phyloP scores from a whole-genome alignment of 495 filamentous ascomycete species.

The Peziza echinospora region DNA sequence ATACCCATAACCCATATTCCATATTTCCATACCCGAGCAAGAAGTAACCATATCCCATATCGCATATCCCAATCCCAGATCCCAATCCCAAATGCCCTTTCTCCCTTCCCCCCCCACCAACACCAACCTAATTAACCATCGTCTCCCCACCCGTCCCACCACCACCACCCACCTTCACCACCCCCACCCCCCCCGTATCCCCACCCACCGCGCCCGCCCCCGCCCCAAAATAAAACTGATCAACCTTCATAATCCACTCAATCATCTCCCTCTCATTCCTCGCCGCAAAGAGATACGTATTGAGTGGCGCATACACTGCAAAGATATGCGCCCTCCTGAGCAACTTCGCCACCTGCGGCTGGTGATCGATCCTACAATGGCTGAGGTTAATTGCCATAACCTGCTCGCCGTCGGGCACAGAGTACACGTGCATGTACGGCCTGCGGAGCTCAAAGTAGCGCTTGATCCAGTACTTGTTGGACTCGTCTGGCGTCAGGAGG shows the following conservation, averaged over 20 bases:
- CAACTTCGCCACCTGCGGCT: slow-evolving; percentile 64
- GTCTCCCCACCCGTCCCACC: too few species aligned
- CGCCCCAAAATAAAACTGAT: slow-evolving; percentile 26
- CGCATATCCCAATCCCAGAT: too few species aligned
- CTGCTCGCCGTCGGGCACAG: slow-evolving; percentile 67
- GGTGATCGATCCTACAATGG: slow-evolving; percentile 66
- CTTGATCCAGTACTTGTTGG: slow-evolving; percentile 62
- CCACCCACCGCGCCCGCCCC: too few species aligned
- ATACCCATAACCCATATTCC: not conserved
- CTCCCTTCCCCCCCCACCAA: too few species aligned
- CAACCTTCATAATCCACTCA: slow-evolving; percentile 79
- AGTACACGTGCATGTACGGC: slow-evolving; percentile 81
- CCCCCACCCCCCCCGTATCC: too few species aligned
- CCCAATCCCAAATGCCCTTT: too few species aligned
- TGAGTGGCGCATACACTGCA: slow-evolving; percentile 79
- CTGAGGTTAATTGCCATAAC: slow-evolving; percentile 67
- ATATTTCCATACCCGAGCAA: too few species aligned
- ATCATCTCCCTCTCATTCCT: slow-evolving; percentile 71
- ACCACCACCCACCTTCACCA: too few species aligned
- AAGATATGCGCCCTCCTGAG: slow-evolving; percentile 43
- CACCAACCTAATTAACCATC: too few species aligned
- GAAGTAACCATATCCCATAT: too few species aligned
- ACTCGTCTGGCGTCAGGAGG: slow-evolving; percentile 52
- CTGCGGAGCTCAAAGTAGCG: slow-evolving; percentile 82
- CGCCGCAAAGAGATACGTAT: slow-evolving; percentile 84